Conservation (phyloP, 169 alveolate genomes). For the Plasmodium gaboni region DNA sequence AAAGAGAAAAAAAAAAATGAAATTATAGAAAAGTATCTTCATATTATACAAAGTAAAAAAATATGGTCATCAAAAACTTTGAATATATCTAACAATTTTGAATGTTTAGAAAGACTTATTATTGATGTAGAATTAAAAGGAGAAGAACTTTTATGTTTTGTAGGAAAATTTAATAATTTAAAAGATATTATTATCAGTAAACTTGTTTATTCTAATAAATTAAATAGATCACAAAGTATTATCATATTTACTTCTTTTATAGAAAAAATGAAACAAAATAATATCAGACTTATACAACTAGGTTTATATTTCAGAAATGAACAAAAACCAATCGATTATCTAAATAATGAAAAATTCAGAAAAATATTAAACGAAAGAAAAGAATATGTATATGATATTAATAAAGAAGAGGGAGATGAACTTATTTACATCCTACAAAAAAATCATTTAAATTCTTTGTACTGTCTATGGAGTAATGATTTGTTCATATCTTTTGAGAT, state of each 20-base stretch:
- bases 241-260: slow-evolving; percentile 63
- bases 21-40: slow-evolving; percentile 1
- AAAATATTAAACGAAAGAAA: slow-evolving; percentile 32
- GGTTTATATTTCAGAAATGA: slow-evolving; percentile 52
- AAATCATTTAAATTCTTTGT: slow-evolving; percentile 57
- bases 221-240: slow-evolving; percentile 58
- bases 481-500: slow-evolving; percentile 61
- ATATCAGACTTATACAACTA: slow-evolving; percentile 38
- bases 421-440: slow-evolving; percentile 31
- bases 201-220: slow-evolving; percentile 33
- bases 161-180: slow-evolving; percentile 51
- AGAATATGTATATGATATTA: slow-evolving; percentile 6
- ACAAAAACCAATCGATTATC: slow-evolving; percentile 39
- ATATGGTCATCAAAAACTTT: slow-evolving; percentile 14
- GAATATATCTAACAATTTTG: not conserved
- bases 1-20: not conserved
- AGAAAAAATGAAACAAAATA: slow-evolving; percentile 54
- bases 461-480: slow-evolving; percentile 73
- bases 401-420: slow-evolving; percentile 72
- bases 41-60: slow-evolving; percentile 19
- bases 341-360: slow-evolving; percentile 44
- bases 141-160: slow-evolving; percentile 61
- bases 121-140: slow-evolving; percentile 65
- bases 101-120: slow-evolving; percentile 34
- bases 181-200: slow-evolving; percentile 66